These are phyloP conservation scores for Aspergillus coremiiformis DNA, from an alignment of 495 filamentous ascomycete species.

Conservation along the genomic window DNA sequence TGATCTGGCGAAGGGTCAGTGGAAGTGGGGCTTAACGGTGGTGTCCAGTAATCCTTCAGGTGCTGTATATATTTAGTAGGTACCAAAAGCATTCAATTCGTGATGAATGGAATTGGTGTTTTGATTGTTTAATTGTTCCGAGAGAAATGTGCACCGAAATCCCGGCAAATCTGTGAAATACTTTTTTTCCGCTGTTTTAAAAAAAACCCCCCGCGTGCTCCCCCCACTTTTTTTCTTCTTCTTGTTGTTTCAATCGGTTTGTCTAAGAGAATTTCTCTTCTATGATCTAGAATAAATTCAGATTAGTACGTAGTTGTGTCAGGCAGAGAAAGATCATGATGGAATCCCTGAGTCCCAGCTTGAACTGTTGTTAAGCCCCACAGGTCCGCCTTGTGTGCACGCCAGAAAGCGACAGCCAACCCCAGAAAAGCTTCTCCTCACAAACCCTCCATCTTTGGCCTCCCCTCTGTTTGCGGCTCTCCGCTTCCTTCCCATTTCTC, in stretches of 20 bases:
- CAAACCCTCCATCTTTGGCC: not conserved
- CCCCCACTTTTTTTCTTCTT: too few relatives aligned
- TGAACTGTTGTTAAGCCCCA: not conserved
- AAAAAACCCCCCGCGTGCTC: too few relatives aligned
- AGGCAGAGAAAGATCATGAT: not conserved
- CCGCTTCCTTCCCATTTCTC: too few relatives aligned
- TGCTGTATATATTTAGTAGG: slow-evolving; percentile 3
- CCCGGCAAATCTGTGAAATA: too few relatives aligned
- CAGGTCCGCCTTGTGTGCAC: slow-evolving; percentile 1
- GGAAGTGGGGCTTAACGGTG: slow-evolving; percentile 25
- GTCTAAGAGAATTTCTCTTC: too few relatives aligned
- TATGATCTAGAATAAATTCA: too few relatives aligned
- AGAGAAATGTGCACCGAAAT: too few relatives aligned
- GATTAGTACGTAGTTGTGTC: too few relatives aligned
- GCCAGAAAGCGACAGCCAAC: slow-evolving; percentile 6
- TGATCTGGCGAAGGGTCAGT: slow-evolving; percentile 59
- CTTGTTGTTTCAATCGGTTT: too few relatives aligned
- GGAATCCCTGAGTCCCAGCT: not conserved
- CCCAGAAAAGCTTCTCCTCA: slow-evolving; percentile 11
- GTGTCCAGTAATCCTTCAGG: slow-evolving; percentile 4
- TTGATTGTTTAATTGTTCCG: too few relatives aligned
- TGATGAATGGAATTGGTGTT: not conserved
- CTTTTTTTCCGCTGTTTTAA: too few relatives aligned
- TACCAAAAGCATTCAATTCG: slow-evolving; percentile 9
- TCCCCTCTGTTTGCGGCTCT: not conserved